A percentile compares a stretch with the other conserved stretches of the same genome.
Conservation (phyloP, 768 basidiomycete species). For the Lactarius pseudohatsudake region DNA sequence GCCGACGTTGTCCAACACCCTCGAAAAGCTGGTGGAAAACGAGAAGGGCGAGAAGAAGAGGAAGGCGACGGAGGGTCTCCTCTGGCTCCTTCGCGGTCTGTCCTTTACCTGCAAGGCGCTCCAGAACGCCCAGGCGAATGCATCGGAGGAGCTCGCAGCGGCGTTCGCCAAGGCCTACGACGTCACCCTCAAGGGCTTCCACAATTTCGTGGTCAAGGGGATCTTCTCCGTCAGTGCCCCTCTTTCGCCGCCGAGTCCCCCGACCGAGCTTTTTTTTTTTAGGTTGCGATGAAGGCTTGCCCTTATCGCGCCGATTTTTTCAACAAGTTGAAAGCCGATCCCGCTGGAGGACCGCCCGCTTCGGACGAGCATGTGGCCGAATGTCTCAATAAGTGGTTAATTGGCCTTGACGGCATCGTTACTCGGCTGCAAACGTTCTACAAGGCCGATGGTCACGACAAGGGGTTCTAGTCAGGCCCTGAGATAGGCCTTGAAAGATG, state of each 20-base stretch:
- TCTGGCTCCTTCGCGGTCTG: conserved; percentile 93
- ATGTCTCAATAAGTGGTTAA: conserved; percentile 53
- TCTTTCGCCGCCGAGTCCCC: not conserved
- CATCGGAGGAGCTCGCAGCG: conserved; percentile 56
- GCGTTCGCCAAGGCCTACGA: conserved; percentile 86
- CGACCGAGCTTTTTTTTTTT: not conserved
- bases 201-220: conserved; percentile 68
- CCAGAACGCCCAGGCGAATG: conserved; percentile 65
- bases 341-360: conserved; percentile 37
- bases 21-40: conserved; percentile 79
- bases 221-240: conserved; percentile 50
- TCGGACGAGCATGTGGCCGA: conserved; percentile 46
- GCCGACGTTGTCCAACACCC: conserved; percentile 65
- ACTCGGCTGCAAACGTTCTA: conserved; percentile 49
- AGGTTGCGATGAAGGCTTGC: conserved; percentile 70
- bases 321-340: conserved; percentile 49
- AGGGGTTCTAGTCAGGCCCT: conserved; percentile 41
- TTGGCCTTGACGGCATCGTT: conserved; percentile 51
- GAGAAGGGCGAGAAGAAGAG: conserved; percentile 88
- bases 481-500: conserved; percentile 6
- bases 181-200: conserved; percentile 77
- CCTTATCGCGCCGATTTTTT: conserved; percentile 61
- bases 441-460: conserved; percentile 41
- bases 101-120: conserved; percentile 87
- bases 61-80: conserved; percentile 83